phyloP scores from a whole-genome alignment of 768 basidiomycete genomes.

The Mycena amicta region DNA sequence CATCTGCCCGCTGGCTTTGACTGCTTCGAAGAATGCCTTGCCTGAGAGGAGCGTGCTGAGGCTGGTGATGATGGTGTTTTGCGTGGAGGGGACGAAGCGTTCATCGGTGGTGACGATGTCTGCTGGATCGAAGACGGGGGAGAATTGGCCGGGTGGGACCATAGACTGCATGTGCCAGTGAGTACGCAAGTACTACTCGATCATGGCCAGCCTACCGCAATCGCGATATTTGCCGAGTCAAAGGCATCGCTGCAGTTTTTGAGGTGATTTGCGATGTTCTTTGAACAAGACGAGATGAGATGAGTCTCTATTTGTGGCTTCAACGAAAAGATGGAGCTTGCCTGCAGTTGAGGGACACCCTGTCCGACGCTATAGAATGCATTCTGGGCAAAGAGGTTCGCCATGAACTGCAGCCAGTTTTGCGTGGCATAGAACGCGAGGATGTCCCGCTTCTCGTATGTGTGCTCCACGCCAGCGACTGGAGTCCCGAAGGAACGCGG shows the following conservation, averaged over 20 bases:
- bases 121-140: background rate
- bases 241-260: conserved; percentile 9
- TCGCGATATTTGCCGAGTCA: background rate
- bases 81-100: background rate
- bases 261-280: conserved; percentile 3
- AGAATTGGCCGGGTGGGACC: background rate
- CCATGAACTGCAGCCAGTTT: background rate
- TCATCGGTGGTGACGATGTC: background rate
- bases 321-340: background rate
- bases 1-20: background rate
- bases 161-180: background rate
- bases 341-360: background rate
- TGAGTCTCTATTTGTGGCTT: background rate
- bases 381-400: background rate
- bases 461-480: too few relatives aligned
- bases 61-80: background rate
- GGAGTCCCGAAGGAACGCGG: too few relatives aligned
- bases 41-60: background rate
- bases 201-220: background rate
- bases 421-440: background rate
- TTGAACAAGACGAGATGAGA: background rate
- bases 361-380: background rate
- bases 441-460: background rate
- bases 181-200: background rate
- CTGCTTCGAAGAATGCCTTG: background rate